These are phyloP conservation scores for Coix lacrymajobi DNA, from an alignment of 176 grass and related monocot genomes.

Conservation along the genomic window DNA sequence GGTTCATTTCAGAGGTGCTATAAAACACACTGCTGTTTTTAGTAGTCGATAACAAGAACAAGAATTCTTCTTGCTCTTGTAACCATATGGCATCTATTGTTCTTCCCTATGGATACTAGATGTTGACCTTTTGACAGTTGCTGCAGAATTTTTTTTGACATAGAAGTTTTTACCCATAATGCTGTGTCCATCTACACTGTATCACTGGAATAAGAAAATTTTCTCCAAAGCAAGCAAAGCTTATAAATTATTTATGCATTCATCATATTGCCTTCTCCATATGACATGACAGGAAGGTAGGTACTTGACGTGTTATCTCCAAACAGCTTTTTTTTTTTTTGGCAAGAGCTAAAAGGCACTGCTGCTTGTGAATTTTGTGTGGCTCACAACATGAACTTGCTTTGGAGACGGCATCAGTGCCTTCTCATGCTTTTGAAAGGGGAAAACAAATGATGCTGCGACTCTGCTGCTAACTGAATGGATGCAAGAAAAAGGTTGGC, in stretches of 20 bases:
- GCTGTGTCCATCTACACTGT: neutral
- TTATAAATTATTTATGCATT: neutral
- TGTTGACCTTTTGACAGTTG: neutral
- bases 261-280: neutral
- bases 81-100: neutral
- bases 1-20: constrained; percentile 17
- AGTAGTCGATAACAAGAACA: neutral
- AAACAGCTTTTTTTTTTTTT: neutral
- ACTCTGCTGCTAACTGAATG: neutral
- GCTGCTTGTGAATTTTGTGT: neutral
- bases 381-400: constrained; percentile 7
- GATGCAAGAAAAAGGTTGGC: neutral
- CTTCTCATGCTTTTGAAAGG: neutral
- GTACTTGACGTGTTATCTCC: constrained; percentile 19
- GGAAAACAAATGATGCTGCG: neutral
- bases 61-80: neutral
- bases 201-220: neutral
- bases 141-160: constrained; percentile 12
- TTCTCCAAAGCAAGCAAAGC: neutral
- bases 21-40: constrained; percentile 22
- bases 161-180: neutral
- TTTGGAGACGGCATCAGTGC: constrained; percentile 15
- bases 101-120: neutral
- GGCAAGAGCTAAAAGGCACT: neutral
- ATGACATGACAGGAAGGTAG: neutral